These are phyloP conservation scores for Curvularia spicifera DNA, from an alignment of 2,329 filamentous ascomycete genomes.

Conservation along the genomic window DNA sequence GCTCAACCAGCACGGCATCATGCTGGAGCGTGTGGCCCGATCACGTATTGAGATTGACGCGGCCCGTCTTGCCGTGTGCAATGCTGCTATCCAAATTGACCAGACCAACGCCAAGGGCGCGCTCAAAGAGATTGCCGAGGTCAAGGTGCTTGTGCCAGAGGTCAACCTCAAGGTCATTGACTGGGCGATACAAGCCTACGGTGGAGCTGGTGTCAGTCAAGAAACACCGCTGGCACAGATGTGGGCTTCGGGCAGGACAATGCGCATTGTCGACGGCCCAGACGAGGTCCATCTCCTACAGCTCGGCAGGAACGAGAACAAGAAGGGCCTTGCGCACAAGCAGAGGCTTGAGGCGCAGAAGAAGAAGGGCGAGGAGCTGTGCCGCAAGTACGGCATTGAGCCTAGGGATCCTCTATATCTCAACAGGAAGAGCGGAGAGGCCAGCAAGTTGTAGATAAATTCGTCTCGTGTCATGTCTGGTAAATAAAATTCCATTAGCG, in stretches of 20 bases:
- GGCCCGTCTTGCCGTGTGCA: constrained; percentile 86
- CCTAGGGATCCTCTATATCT: constrained; percentile 52
- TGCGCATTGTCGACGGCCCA: constrained; percentile 88
- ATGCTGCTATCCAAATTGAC: constrained; percentile 95
- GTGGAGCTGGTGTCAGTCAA: constrained; percentile 88
- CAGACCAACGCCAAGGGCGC: constrained; percentile 85
- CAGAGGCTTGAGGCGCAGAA: constrained; percentile 69
- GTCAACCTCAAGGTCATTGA: constrained; percentile 88
- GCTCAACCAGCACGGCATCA: constrained; percentile 87
- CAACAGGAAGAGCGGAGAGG: constrained; percentile 50
- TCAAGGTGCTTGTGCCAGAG: constrained; percentile 88
- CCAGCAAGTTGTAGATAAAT: constrained; percentile 49
- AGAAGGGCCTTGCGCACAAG: constrained; percentile 66
- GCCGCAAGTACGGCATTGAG: constrained; percentile 64
- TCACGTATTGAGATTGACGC: constrained; percentile 94
- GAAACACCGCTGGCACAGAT: constrained; percentile 83
- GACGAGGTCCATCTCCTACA: constrained; percentile 88
- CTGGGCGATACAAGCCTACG: constrained; percentile 90
- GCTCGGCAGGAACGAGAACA: constrained; percentile 81
- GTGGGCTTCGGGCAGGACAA: constrained; percentile 81
- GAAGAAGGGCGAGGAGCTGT: constrained; percentile 68
- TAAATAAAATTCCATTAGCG: background rate
- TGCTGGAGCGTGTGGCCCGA: constrained; percentile 92
- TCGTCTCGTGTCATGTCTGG: background rate
- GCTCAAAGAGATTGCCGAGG: constrained; percentile 91